Evolutionary conservation across 345 rosid genomes (phyloP).

Genomic region (Brassica juncea): DNA sequence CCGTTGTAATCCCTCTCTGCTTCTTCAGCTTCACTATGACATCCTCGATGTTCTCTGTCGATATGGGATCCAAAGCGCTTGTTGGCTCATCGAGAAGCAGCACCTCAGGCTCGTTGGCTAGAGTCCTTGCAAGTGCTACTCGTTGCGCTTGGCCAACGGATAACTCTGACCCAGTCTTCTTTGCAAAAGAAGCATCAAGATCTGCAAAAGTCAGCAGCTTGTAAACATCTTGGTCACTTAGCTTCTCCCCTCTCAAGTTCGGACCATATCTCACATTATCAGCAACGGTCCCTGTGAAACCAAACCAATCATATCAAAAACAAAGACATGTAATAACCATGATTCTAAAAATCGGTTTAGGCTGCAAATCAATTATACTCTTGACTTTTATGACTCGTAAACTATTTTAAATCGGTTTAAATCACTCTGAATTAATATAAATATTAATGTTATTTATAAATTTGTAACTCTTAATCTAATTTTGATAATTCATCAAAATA

Average conservation of each 20-base stretch:
- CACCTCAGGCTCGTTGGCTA: slow-evolving; percentile 89
- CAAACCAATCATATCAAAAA: background rate
- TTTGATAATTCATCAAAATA: too few species aligned
- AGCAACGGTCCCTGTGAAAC: slow-evolving; percentile 64
- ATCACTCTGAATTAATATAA: too few species aligned
- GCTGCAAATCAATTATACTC: too few species aligned
- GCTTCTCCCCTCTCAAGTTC: slow-evolving; percentile 62
- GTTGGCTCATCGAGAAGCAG: slow-evolving; percentile 83
- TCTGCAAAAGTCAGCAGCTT: slow-evolving; percentile 73
- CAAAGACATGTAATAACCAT: background rate
- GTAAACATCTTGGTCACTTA: slow-evolving; percentile 54
- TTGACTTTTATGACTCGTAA: too few species aligned
- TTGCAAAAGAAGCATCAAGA: slow-evolving; percentile 59
- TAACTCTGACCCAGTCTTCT: slow-evolving; percentile 59
- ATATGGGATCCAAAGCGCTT: slow-evolving; percentile 82
- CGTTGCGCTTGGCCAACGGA: slow-evolving; percentile 94
- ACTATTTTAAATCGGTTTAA: too few species aligned
- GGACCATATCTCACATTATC: slow-evolving; percentile 88
- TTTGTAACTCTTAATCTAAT: too few species aligned
- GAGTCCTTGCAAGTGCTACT: slow-evolving; percentile 88
- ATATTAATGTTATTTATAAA: too few species aligned
- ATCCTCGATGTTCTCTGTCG: slow-evolving; percentile 85
- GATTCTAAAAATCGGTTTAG: background rate
- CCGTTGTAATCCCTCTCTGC: slow-evolving; percentile 57
- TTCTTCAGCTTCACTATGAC: slow-evolving; percentile 74